Percentiles rank a stretch among this genome's conserved stretches.
Conservation (phyloP, 2,329 filamentous ascomycete species). For the Neoarthrinium moseri region DNA sequence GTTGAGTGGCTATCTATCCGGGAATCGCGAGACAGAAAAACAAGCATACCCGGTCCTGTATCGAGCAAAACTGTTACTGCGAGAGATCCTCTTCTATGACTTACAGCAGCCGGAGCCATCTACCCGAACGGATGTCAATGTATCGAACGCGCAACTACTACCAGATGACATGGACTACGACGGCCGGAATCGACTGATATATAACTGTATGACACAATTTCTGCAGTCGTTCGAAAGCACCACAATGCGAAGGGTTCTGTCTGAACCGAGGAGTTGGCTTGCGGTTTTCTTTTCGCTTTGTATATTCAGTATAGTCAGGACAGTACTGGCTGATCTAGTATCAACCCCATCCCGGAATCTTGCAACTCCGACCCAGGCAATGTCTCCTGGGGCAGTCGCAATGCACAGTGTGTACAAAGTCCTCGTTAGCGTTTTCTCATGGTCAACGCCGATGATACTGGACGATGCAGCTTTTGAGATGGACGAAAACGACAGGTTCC, state of each 20-base stretch:
- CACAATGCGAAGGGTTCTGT: constrained; percentile 35
- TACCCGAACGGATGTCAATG: constrained; percentile 36
- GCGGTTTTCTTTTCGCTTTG: constrained; percentile 54
- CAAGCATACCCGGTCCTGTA: constrained; percentile 49
- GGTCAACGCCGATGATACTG: constrained; percentile 41
- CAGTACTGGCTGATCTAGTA: constrained; percentile 48
- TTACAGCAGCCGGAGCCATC: constrained; percentile 47
- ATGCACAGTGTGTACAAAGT: constrained; percentile 52
- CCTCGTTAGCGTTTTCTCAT: constrained; percentile 47
- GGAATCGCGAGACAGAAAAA: constrained; percentile 47
- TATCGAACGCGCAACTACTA: constrained; percentile 28
- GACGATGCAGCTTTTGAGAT: constrained; percentile 41
- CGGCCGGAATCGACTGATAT: constrained; percentile 46
- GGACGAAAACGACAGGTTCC: constrained; percentile 42
- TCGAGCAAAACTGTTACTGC: constrained; percentile 52
- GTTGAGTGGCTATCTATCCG: constrained; percentile 48
- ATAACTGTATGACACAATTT: constrained; percentile 50
- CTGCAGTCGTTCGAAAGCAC: constrained; percentile 51
- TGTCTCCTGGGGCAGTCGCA: constrained; percentile 24
- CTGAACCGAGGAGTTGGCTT: constrained; percentile 45
- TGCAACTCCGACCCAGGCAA: constrained; percentile 21
- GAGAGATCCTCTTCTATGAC: constrained; percentile 55
- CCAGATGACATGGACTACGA: constrained; percentile 46
- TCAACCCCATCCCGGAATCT: constrained; percentile 28
- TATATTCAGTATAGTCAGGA: constrained; percentile 56